Evolutionary conservation across 306 rosid species (phyloP), one percentile per base, ranked within the genome.

Genomic region (Corylus americana): DNA sequence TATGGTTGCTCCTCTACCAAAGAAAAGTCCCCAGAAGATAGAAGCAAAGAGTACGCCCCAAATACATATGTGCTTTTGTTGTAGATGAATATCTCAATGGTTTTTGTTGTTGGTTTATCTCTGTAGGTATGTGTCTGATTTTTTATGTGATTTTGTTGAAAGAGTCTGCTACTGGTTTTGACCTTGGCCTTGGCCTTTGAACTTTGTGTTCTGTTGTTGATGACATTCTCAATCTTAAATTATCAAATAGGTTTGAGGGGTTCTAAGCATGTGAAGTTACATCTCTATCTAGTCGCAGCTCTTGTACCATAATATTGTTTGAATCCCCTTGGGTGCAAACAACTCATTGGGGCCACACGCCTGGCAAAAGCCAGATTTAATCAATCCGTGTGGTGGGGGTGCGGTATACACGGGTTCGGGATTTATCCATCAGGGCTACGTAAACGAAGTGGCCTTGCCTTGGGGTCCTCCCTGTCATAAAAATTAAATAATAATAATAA

Each of bases 21-120:
- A 79, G 79, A 86, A 82, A 84, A 80, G 78, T 79, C 81, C 88
- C 20, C 79, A 71, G 11, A 93, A 89, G 84, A 84, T 81, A 47
- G 91, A 85, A 88, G 68, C 76, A 12, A 95, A 91, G 84, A 81
- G 98, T 92, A 92, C 61, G 91, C 79, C 71, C 80, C 77, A 12
- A 48, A 17, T 59, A 74, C 14, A 50, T 69, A 13, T 63, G 70
- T 5, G n/a, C 10, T 27, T 14, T 37, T 37, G 8, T 37, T 35
- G 16, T 35, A 53, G 67, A 54, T 69, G 61, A 29, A 25, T 44
- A 44, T 53, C 73, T 25, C n/a, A 57, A n/a, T 77, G 48, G 27
- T 22, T 80, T 17, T 11, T 17, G 17, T 39, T 39, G 39, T 16
- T 51, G 64, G 63, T 47, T 55, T 79, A 63, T 8, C 42, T 17